phyloP scores from a whole-genome alignment of 495 filamentous ascomycete genomes.

The Tirmania nivea region DNA sequence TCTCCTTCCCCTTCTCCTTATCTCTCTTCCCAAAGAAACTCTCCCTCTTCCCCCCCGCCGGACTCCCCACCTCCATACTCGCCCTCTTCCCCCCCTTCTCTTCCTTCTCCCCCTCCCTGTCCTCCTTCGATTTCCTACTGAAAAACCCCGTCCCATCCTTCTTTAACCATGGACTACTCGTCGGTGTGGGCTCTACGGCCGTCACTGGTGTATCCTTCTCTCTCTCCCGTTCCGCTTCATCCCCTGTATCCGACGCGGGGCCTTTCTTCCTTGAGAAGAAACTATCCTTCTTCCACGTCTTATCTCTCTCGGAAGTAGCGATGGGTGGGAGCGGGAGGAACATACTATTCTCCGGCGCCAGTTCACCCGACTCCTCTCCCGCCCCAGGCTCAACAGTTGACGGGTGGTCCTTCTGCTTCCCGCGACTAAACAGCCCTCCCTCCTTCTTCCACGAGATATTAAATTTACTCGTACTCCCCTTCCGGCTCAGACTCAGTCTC shows the following conservation, averaged over 20 bases:
- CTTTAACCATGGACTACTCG: constrained; percentile 1
- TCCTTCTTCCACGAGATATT: constrained; percentile 15
- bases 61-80: no score
- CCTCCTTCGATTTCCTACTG: constrained; percentile 9
- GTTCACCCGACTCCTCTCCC: neutral
- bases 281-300: neutral
- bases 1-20: neutral
- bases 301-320: neutral
- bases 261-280: constrained; percentile 5
- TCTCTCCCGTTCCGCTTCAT: constrained; percentile 9
- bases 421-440: constrained; percentile 14
- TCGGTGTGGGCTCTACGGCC: neutral
- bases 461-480: constrained; percentile 15
- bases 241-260: neutral
- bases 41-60: neutral
- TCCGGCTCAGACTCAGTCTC: constrained; percentile 6
- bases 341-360: neutral
- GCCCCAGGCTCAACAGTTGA: neutral
- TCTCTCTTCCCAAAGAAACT: neutral
- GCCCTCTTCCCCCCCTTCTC: no score
- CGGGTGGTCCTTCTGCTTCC: neutral
- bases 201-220: constrained; percentile 1
- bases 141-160: constrained; percentile 14
- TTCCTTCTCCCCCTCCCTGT: constrained; percentile 8
- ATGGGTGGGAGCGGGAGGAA: neutral